Conservation (phyloP, 164 flowering plant genomes). For the Vitis rotundifolia region DNA sequence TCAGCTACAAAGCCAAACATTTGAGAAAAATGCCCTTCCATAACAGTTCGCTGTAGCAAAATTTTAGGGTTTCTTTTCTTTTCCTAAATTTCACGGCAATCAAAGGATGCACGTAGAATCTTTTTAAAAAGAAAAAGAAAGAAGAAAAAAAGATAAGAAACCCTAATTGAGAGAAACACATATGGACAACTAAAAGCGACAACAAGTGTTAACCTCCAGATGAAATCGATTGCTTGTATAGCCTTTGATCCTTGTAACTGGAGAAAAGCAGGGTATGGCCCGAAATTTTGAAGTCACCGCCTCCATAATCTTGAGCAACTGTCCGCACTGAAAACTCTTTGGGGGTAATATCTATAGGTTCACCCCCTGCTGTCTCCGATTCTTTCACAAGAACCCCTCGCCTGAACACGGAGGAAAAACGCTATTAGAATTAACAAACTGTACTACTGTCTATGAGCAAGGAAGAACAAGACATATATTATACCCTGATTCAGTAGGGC, state of each 20-base stretch:
- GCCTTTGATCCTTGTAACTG: constrained; percentile 88
- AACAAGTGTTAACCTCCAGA: constrained; percentile 37
- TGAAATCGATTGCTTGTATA: constrained; percentile 66
- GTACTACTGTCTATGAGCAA: neutral
- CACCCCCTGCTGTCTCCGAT: constrained; percentile 51
- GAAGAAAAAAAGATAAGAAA: too few species aligned
- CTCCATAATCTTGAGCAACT: constrained; percentile 87
- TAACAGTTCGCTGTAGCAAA: too few species aligned
- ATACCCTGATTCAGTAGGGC: constrained; percentile 84
- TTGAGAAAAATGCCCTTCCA: too few species aligned
- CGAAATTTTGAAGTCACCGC: constrained; percentile 72
- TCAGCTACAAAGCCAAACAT: too few species aligned
- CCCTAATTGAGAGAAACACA: too few species aligned
- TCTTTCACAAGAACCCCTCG: constrained; percentile 75
- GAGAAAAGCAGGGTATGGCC: constrained; percentile 72
- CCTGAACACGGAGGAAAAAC: constrained; percentile 26
- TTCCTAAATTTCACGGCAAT: too few species aligned
- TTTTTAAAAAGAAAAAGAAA: too few species aligned
- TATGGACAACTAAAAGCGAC: too few species aligned
- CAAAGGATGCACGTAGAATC: too few species aligned
- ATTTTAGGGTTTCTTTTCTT: too few species aligned
- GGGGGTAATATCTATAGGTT: constrained; percentile 70
- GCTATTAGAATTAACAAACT: neutral
- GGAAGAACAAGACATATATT: neutral
- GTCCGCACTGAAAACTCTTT: constrained; percentile 75